Percentiles rank a stretch among this genome's conserved stretches.
Conservation (phyloP, 441 rosid species). For the Gossypium gossypioides region DNA sequence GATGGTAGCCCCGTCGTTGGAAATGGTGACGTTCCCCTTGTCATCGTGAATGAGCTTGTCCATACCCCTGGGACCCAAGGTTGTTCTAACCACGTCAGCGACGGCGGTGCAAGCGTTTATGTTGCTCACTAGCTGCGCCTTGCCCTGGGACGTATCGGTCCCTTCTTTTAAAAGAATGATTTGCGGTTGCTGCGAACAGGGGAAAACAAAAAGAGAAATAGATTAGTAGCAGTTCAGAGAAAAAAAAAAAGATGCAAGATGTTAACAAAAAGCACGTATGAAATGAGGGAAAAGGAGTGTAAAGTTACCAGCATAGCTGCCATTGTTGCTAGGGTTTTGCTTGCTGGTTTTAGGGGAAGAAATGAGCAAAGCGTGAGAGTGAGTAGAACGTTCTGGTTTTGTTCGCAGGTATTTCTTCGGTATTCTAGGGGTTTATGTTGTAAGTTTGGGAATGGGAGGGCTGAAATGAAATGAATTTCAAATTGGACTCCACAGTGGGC, state of each 20-base stretch:
- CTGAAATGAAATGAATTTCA: no score
- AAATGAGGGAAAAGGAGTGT: neutral
- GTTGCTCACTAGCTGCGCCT: slow-evolving; percentile 84
- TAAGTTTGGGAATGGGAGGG: no score
- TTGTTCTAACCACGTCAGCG: slow-evolving; percentile 77
- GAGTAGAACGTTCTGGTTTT: neutral
- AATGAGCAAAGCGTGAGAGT: neutral
- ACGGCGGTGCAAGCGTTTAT: slow-evolving; percentile 90
- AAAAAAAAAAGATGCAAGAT: neutral
- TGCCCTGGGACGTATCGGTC: slow-evolving; percentile 91
- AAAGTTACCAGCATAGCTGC: slow-evolving; percentile 68
- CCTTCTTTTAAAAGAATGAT: slow-evolving; percentile 96
- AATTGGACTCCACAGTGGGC: no score
- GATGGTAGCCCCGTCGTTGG: slow-evolving; percentile 96
- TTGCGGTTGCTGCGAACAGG: slow-evolving; percentile 79
- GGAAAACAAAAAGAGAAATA: neutral
- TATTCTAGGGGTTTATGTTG: no score
- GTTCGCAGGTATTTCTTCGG: no score
- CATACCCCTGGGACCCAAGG: slow-evolving; percentile 96
- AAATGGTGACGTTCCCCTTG: slow-evolving; percentile 84
- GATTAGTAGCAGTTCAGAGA: neutral
- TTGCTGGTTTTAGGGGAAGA: neutral
- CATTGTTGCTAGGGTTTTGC: slow-evolving; percentile 35
- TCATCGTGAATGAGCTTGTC: slow-evolving; percentile 95
- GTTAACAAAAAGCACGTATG: neutral